Evolutionary conservation across 495 filamentous ascomycete species (phyloP).

Genomic region (Extremus antarcticus): DNA sequence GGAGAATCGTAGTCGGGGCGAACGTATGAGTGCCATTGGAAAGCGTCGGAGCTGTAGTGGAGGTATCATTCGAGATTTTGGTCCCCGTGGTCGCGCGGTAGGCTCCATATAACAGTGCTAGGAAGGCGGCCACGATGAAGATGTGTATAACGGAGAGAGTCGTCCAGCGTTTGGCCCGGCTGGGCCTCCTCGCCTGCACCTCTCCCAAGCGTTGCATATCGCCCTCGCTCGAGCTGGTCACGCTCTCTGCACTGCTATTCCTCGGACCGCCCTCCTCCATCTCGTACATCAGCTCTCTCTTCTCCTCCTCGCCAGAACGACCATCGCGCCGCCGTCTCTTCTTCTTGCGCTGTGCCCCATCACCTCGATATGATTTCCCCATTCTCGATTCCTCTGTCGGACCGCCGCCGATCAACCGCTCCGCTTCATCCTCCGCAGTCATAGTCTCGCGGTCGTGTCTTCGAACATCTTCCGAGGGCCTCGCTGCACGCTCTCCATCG

Average conservation of each 20-base stretch:
- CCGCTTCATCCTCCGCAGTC: slow-evolving; percentile 79
- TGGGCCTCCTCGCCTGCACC: neutral
- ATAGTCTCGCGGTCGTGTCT: slow-evolving; percentile 66
- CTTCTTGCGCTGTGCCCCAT: slow-evolving; percentile 24
- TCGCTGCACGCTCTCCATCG: neutral
- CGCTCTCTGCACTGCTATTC: slow-evolving; percentile 16
- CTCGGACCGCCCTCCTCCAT: slow-evolving; percentile 74
- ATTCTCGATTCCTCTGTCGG: slow-evolving; percentile 20
- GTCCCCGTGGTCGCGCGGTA: slow-evolving; percentile 5
- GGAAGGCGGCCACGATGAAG: slow-evolving; percentile 13
- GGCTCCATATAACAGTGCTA: slow-evolving; percentile 17
- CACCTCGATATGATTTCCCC: slow-evolving; percentile 16
- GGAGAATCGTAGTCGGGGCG: slow-evolving; percentile 80
- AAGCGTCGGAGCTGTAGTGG: slow-evolving; percentile 8
- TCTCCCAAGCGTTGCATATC: slow-evolving; percentile 23
- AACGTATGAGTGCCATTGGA: slow-evolving; percentile 81
- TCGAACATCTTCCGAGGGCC: slow-evolving; percentile 59
- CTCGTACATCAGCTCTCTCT: slow-evolving; percentile 72
- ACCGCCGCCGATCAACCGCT: slow-evolving; percentile 53
- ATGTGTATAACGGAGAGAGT: slow-evolving; percentile 11
- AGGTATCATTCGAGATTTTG: neutral
- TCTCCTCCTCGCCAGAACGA: slow-evolving; percentile 42
- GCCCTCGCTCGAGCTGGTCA: slow-evolving; percentile 34
- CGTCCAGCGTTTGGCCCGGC: neutral
- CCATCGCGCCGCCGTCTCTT: slow-evolving; percentile 28